A percentile compares a stretch with the other conserved stretches of the same genome.
Conservation (phyloP, 495 filamentous ascomycete species). For the Xylaria scruposa region DNA sequence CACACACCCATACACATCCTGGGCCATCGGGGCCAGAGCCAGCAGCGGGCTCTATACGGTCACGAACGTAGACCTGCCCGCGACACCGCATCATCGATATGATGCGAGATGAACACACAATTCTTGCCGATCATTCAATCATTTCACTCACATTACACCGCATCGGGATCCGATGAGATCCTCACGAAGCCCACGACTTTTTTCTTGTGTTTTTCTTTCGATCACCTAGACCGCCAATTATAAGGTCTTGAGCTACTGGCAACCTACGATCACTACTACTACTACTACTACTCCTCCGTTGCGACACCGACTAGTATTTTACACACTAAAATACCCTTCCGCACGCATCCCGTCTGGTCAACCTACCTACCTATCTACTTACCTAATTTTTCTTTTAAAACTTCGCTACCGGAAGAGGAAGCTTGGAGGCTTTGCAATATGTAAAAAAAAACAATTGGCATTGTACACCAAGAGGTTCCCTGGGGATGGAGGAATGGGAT, state of each 20-base stretch:
- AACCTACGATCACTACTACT: neutral
- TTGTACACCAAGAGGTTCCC: slow-evolving; percentile 9
- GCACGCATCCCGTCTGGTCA: neutral
- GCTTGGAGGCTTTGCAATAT: slow-evolving; percentile 7
- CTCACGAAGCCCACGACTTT: slow-evolving; percentile 42
- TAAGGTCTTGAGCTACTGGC: neutral
- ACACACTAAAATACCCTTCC: neutral
- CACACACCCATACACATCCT: slow-evolving; percentile 45
- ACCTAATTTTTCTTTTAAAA: neutral
- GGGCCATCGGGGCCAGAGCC: slow-evolving; percentile 47
- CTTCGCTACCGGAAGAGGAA: neutral
- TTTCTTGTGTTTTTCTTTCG: slow-evolving; percentile 29
- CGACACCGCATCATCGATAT: slow-evolving; percentile 28
- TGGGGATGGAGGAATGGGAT: too few relatives aligned
- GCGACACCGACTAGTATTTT: neutral
- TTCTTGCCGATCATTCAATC: slow-evolving; percentile 27
- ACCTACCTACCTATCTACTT: neutral
- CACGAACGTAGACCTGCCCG: slow-evolving; percentile 38
- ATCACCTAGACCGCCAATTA: neutral
- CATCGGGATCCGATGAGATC: slow-evolving; percentile 32
- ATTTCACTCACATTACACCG: slow-evolving; percentile 32
- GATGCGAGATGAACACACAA: slow-evolving; percentile 1
- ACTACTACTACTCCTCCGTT: neutral
- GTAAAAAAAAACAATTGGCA: neutral
- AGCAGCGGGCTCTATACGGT: slow-evolving; percentile 39